Conservation (phyloP, 2,329 filamentous ascomycete genomes). For the Aspergillus aculeatinus region DNA sequence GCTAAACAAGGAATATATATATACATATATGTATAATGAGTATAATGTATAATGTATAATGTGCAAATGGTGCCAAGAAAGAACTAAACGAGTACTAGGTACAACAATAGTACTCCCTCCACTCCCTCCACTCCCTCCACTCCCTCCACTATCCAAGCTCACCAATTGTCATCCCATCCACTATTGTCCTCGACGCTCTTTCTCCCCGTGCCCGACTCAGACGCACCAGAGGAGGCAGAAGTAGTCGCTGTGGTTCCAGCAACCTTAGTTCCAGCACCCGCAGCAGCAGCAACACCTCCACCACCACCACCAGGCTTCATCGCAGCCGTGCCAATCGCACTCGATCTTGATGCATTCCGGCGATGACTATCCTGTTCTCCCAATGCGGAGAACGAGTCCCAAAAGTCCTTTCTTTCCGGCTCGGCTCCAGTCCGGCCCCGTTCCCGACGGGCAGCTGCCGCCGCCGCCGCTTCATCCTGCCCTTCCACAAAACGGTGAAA, state of each 20-base stretch:
- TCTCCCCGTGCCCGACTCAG: conserved; percentile 20
- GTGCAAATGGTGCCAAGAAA: no score
- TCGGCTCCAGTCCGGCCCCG: conserved; percentile 55
- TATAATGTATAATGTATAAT: no score
- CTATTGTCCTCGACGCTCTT: conserved; percentile 54
- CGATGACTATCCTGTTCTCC: conserved; percentile 42
- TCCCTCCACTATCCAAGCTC: background rate
- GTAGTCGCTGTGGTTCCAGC: conserved; percentile 18
- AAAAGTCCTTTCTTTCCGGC: conserved; percentile 77
- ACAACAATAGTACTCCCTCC: no score
- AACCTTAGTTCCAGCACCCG: conserved; percentile 13
- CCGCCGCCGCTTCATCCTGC: conserved; percentile 48
- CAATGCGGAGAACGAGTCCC: conserved; percentile 81
- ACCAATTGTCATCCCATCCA: conserved; percentile 56
- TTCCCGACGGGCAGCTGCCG: conserved; percentile 38
- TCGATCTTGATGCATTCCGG: conserved; percentile 41
- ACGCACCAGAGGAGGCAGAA: conserved; percentile 16
- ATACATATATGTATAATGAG: background rate
- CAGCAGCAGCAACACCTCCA: conserved; percentile 1
- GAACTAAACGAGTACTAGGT: no score
- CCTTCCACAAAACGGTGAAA: conserved; percentile 89
- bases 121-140: no score
- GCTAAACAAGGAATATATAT: background rate
- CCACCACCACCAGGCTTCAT: conserved; percentile 52
- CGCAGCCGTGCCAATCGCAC: conserved; percentile 62